These are phyloP conservation scores for Hordeum vulgare DNA, from an alignment of 176 grass and related monocot genomes.

Conservation along the genomic window DNA sequence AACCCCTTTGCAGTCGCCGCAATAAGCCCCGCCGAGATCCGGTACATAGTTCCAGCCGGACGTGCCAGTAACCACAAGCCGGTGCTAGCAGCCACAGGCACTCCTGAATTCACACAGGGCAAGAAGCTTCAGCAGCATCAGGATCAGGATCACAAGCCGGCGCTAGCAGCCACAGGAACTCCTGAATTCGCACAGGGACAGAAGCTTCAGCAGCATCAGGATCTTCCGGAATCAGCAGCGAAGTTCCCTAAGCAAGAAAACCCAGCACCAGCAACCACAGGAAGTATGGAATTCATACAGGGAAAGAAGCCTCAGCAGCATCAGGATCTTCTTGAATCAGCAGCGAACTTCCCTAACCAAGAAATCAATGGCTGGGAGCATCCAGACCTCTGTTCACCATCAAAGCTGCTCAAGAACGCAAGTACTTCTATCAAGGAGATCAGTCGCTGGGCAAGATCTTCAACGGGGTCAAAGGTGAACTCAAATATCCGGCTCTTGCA, in stretches of 20 bases:
- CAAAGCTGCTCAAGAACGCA: background rate
- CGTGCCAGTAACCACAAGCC: background rate
- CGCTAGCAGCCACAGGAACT: background rate
- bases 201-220: too few relatives aligned
- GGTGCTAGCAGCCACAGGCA: background rate
- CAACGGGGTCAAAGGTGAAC: background rate
- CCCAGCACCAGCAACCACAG: background rate
- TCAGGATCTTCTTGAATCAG: background rate
- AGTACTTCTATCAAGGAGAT: background rate
- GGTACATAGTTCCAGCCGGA: background rate
- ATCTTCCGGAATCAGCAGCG: background rate
- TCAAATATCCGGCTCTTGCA: background rate
- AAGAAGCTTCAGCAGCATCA: too few relatives aligned
- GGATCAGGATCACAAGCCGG: background rate
- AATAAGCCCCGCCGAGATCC: background rate
- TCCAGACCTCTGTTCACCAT: background rate
- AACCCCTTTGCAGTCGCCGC: background rate
- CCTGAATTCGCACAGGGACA: background rate
- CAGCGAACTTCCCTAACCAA: background rate
- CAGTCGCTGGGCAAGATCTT: background rate
- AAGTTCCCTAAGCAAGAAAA: background rate
- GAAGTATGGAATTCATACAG: background rate
- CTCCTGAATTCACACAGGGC: background rate
- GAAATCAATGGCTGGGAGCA: slow-evolving; percentile 1
- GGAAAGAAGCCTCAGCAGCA: background rate